phyloP scores from a whole-genome alignment of 75 land plant species.

The Picea sitchensis region DNA sequence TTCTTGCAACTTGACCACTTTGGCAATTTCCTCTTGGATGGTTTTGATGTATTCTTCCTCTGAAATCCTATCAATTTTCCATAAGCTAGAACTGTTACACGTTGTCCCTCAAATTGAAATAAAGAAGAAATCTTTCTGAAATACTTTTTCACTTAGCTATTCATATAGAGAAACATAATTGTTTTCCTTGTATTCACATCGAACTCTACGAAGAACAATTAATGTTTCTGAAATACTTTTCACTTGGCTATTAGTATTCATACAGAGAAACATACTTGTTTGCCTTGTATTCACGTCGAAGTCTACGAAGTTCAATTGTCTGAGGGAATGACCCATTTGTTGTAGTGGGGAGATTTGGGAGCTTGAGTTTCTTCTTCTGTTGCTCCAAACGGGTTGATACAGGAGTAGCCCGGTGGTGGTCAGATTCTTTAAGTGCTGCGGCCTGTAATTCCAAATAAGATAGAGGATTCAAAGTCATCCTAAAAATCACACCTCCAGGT shows the following conservation, averaged over 20 bases:
- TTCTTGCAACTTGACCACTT: constrained; percentile 79
- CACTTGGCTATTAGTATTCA: background rate
- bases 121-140: too few species aligned
- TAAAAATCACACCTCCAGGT: background rate
- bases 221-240: too few species aligned
- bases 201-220: background rate
- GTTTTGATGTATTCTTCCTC: constrained; percentile 71
- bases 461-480: too few species aligned
- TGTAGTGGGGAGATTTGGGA: background rate
- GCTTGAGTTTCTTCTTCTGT: constrained; percentile 72
- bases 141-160: background rate
- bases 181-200: background rate
- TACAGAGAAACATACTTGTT: background rate
- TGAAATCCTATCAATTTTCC: constrained; percentile 41
- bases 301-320: background rate
- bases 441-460: constrained; percentile 31
- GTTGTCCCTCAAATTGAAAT: background rate
- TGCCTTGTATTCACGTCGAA: background rate
- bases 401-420: constrained; percentile 66
- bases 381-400: constrained; percentile 63
- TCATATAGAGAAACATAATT: background rate
- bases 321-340: constrained; percentile 3
- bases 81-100: background rate
- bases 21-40: constrained; percentile 70
- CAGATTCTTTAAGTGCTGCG: constrained; percentile 57